These are phyloP conservation scores for Paramecium octaurelia DNA, from an alignment of 73 alveolate genomes.

Conservation along the genomic window DNA sequence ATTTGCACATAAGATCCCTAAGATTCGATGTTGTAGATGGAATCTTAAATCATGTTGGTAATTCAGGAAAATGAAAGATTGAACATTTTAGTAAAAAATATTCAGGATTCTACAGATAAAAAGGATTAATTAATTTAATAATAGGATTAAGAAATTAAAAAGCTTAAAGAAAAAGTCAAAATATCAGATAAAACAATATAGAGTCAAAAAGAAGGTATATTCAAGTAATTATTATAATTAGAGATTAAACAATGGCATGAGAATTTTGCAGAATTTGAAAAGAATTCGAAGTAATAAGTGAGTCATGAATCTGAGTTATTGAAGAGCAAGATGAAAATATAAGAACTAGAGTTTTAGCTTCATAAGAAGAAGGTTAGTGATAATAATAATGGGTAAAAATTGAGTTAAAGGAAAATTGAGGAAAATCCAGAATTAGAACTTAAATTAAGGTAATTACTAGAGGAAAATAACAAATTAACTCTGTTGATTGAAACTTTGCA, in stretches of 20 bases:
- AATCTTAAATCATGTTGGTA: slow-evolving; percentile 25
- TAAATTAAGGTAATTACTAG: neutral
- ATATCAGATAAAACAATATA: neutral
- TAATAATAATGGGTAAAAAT: neutral
- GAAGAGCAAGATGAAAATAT: slow-evolving; percentile 23
- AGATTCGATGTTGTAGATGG: slow-evolving; percentile 37
- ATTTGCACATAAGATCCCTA: neutral
- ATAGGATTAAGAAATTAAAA: slow-evolving; percentile 6
- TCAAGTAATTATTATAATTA: neutral
- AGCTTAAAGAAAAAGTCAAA: neutral
- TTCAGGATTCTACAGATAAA: neutral
- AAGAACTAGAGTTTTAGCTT: slow-evolving; percentile 21
- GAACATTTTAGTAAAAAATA: neutral
- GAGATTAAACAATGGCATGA: slow-evolving; percentile 44
- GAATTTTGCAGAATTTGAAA: slow-evolving; percentile 9
- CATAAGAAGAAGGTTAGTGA: slow-evolving; percentile 22
- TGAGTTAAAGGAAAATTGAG: neutral
- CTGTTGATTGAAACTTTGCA: neutral
- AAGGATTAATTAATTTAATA: neutral
- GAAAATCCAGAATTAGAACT: slow-evolving; percentile 1
- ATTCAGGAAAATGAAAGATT: slow-evolving; percentile 43
- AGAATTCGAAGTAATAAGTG: neutral
- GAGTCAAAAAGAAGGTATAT: slow-evolving; percentile 30
- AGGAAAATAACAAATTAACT: slow-evolving; percentile 6
- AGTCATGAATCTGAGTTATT: slow-evolving; percentile 29